A percentile compares a stretch with the other conserved stretches of the same genome.
Evolutionary conservation across 495 filamentous ascomycete species (phyloP).

Genomic region (Parathielavia appendiculata): DNA sequence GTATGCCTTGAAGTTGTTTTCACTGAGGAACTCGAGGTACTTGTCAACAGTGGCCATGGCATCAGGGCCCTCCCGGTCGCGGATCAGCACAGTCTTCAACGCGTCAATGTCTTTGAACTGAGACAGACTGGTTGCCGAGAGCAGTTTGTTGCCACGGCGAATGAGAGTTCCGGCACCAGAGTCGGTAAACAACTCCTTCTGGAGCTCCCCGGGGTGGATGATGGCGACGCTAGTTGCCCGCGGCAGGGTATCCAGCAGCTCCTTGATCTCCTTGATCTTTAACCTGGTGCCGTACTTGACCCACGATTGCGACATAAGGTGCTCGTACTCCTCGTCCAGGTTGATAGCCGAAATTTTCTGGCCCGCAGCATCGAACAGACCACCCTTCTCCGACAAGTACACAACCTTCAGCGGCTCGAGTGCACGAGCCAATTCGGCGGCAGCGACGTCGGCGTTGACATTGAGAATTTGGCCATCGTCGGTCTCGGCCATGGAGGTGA

Average conservation of each 20-base stretch:
- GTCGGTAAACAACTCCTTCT: conserved; percentile 96
- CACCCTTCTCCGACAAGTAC: conserved; percentile 96
- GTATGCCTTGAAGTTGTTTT: conserved; percentile 84
- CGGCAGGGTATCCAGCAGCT: conserved; percentile 78
- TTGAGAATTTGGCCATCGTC: conserved; percentile 91
- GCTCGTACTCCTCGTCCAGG: conserved; percentile 93
- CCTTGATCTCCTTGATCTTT: conserved; percentile 99
- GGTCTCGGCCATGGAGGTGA: conserved; percentile 96
- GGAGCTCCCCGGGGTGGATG: conserved; percentile 88
- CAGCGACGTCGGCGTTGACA: conserved; percentile 96
- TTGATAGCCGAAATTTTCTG: conserved; percentile 98
- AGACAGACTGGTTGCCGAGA: conserved; percentile 64
- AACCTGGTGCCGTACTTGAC: conserved; percentile 91
- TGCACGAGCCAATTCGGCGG: conserved; percentile 83
- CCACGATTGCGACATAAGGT: conserved; percentile 93
- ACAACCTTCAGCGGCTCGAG: conserved; percentile 96
- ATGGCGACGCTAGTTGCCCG: conserved; percentile 94
- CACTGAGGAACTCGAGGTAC: conserved; percentile 71
- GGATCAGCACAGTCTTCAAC: conserved; percentile 76
- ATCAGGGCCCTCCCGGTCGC: conserved; percentile 82
- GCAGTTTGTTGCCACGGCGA: conserved; percentile 84
- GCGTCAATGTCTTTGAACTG: conserved; percentile 73
- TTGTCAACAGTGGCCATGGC: conserved; percentile 78
- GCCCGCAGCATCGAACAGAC: conserved; percentile 87
- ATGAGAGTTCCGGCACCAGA: conserved; percentile 94